Evolutionary conservation across 2,329 filamentous ascomycete genomes (phyloP), one percentile per base, ranked within the genome.

Genomic region (Tolypocladium nubicola): DNA sequence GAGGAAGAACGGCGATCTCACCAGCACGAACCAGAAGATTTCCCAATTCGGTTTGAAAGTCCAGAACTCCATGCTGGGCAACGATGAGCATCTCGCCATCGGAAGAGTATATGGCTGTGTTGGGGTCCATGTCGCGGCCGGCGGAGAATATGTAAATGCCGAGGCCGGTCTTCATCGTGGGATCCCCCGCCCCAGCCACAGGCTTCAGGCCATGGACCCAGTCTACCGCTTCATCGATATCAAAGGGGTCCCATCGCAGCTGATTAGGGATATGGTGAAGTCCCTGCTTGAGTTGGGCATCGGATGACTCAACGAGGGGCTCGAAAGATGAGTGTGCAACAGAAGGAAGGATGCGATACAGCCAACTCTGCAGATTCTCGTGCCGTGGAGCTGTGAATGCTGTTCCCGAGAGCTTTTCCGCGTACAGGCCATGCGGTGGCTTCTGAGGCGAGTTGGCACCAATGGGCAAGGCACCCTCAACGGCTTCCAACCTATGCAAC

Each of bases 361-460:
- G 78, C 86, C 86, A 89, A 50, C 85, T 79, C 68, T 89, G 86
- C 65, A 82, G 81, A 71, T 88, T 89, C 58, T 86, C 80, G 67
- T 82, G 76, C 35, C 87, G 77, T 0, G 86, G 85, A 1, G 76
- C 57, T 4, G 86, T 89, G 68, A 90, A 90, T 37, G 87, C 78
- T 1, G 85, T 88, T 5, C 86, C 87, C 0, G 86, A 88, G 49
- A 89, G 78, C 75, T 88, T 88, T 73, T 96, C 90, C 35, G 89
- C 84, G 73, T 94, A 94, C 35, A 96, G 83, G 0, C 89, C 90
- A 62, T 85, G 83, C 0, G 88, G 80, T 0, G 85, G 85, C 67
- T 90, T 90, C 69, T 95, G 90, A 0, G 90, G 90, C 3, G 88
- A 90, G 76, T 95, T 96, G 47, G 86, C 81, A 54, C 81, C 89